These are phyloP conservation scores for Colletotrichum sp. DNA, from an alignment of 2,329 filamentous ascomycete species.

Conservation along the genomic window DNA sequence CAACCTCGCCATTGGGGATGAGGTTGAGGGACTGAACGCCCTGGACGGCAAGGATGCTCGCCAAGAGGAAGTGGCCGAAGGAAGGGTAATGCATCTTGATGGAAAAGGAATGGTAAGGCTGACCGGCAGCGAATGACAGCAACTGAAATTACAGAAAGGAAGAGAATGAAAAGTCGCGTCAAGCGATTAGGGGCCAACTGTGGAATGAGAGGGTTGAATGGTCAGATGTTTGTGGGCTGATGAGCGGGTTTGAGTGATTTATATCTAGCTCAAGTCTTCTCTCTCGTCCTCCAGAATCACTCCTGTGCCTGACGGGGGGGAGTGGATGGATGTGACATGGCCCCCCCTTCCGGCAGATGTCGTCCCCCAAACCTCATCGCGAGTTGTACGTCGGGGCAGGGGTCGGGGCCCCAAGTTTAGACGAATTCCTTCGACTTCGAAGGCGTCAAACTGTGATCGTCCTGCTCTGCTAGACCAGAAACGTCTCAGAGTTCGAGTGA, in stretches of 20 bases:
- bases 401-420: conserved; percentile 3
- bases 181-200: conserved; percentile 13
- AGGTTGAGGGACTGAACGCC: conserved; percentile 12
- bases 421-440: conserved; percentile 5
- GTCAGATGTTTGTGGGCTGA: neutral
- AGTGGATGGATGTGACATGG: neutral
- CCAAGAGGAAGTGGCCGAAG: conserved; percentile 18
- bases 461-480: conserved; percentile 6
- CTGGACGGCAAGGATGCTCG: conserved; percentile 19
- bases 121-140: conserved; percentile 22
- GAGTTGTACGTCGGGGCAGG: neutral
- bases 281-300: neutral
- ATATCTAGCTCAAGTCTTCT: conserved; percentile 19
- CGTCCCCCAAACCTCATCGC: neutral
- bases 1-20: conserved; percentile 5
- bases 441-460: conserved; percentile 4
- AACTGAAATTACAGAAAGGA: conserved; percentile 8
- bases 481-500: conserved; percentile 12
- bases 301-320: neutral
- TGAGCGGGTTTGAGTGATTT: conserved; percentile 24
- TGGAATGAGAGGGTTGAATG: conserved; percentile 17
- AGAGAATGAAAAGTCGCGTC: conserved; percentile 18
- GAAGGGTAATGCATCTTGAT: conserved; percentile 20
- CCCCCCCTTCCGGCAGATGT: neutral
- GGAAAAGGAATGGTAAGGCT: conserved; percentile 14